Evolutionary conservation across 1,284 basidiomycete genomes (phyloP).

Genomic region (Takashimella tepidaria): DNA sequence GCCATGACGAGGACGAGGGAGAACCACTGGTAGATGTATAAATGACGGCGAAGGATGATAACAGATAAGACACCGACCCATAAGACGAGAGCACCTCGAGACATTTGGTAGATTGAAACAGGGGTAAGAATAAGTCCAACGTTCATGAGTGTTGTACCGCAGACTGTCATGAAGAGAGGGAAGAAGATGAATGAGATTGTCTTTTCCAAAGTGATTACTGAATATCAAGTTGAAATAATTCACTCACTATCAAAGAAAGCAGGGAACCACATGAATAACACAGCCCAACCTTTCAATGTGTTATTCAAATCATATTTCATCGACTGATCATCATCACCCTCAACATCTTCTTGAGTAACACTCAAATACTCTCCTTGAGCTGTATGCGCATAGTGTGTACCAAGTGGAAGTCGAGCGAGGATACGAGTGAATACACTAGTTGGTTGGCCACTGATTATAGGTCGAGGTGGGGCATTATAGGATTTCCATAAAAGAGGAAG

Average conservation of each 20-base stretch:
- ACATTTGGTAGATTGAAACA: constrained; percentile 98
- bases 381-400: constrained; percentile 1
- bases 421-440: constrained; percentile 24
- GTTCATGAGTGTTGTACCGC: constrained; percentile 73
- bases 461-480: constrained; percentile 34
- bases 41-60: constrained; percentile 71
- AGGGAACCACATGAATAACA: constrained; percentile 46
- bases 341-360: constrained; percentile 12
- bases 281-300: constrained; percentile 32
- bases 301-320: constrained; percentile 4
- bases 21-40: constrained; percentile 61
- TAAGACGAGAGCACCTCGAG: constrained; percentile 89
- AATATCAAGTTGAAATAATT: not conserved
- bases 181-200: not conserved
- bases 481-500: constrained; percentile 70
- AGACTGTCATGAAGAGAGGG: constrained; percentile 24
- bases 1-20: constrained; percentile 84
- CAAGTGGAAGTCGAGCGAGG: constrained; percentile 15
- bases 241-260: constrained; percentile 48
- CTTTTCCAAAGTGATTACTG: not conserved
- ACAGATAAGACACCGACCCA: constrained; percentile 94
- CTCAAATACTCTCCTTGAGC: not conserved
- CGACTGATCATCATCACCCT: constrained; percentile 8
- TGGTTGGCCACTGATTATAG: constrained; percentile 4
- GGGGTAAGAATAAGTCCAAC: constrained; percentile 90